These are phyloP conservation scores for Amanita rubescens DNA, from an alignment of 768 basidiomycete species.

Conservation along the genomic window DNA sequence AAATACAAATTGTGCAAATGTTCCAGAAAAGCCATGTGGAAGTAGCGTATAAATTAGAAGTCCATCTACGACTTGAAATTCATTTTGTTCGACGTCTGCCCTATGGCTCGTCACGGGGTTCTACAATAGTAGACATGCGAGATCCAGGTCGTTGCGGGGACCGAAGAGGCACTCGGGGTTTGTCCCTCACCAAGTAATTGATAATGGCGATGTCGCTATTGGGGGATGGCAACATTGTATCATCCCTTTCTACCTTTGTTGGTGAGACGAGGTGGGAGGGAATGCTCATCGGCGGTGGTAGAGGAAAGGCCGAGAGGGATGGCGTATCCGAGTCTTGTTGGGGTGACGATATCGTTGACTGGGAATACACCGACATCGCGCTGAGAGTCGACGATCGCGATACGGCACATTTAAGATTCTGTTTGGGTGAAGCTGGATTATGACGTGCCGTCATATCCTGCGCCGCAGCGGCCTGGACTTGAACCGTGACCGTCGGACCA, in stretches of 20 bases:
- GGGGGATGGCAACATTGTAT: neutral
- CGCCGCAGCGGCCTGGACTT: neutral
- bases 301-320: neutral
- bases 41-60: neutral
- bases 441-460: neutral
- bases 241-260: neutral
- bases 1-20: neutral
- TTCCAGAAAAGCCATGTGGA: neutral
- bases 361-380: neutral
- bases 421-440: no score
- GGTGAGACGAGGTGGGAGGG: neutral
- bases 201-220: neutral
- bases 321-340: neutral
- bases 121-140: no score
- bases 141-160: no score
- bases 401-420: neutral
- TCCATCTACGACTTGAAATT: neutral
- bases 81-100: no score
- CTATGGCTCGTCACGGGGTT: no score
- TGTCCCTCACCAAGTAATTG: neutral
- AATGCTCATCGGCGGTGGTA: neutral
- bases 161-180: no score
- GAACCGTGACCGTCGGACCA: no score
- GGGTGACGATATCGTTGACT: neutral
- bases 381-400: neutral